Evolutionary conservation across 192 early-diverging fungal genomes (phyloP).

Genomic region (Cetraspora pellucida): DNA sequence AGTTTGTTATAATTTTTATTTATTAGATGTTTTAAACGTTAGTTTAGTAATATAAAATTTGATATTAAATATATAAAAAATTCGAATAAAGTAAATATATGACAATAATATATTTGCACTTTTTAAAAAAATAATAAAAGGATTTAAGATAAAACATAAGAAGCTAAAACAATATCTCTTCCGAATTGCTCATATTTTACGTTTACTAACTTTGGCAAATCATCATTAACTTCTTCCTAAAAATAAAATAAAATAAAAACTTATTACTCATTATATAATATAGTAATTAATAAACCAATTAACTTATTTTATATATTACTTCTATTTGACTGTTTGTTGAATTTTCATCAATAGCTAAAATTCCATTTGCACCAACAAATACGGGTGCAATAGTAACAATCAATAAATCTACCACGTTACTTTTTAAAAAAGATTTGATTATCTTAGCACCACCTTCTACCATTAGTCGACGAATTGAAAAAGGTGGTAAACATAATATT

Average conservation of each 20-base stretch:
- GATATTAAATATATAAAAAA: no score
- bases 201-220: slow-evolving; percentile 32
- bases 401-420: slow-evolving; percentile 48
- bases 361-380: slow-evolving; percentile 64
- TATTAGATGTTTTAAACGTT: no score
- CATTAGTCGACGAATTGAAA: slow-evolving; percentile 67
- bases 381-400: slow-evolving; percentile 76
- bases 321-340: neutral
- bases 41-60: no score
- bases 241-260: no score
- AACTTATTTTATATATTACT: no score
- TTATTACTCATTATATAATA: neutral
- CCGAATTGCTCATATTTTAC: slow-evolving; percentile 53
- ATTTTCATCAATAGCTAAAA: slow-evolving; percentile 47
- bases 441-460: slow-evolving; percentile 86
- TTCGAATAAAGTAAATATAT: no score
- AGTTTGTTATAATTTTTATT: no score
- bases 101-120: no score
- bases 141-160: neutral
- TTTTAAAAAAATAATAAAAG: no score
- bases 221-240: neutral
- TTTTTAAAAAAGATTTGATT: slow-evolving; percentile 65
- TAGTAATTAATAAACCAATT: neutral
- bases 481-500: slow-evolving; percentile 15
- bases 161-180: slow-evolving; percentile 55